Conservation (phyloP, 1,284 basidiomycete species). For the Megacollybia platyphylla region DNA sequence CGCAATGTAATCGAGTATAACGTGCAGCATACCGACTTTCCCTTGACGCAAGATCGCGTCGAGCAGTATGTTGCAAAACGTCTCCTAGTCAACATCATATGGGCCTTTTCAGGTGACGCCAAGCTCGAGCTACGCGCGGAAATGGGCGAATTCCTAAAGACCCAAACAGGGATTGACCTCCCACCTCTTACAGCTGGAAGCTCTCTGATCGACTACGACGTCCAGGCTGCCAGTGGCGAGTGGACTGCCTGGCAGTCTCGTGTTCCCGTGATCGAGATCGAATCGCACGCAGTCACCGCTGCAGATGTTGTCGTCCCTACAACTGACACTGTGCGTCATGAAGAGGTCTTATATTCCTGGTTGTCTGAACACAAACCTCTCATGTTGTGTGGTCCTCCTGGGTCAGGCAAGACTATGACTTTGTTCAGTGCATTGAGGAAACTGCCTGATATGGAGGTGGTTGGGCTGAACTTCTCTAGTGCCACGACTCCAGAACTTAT, state of each 20-base stretch:
- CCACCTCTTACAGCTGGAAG: conserved; percentile 65
- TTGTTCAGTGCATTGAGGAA: conserved; percentile 98
- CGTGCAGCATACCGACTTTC: conserved; percentile 90
- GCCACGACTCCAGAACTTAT: conserved; percentile 97
- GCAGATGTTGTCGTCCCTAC: conserved; percentile 97
- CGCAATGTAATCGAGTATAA: conserved; percentile 96
- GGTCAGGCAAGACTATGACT: conserved; percentile 99
- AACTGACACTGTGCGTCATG: conserved; percentile 96
- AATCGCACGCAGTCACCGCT: conserved; percentile 90
- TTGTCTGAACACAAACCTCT: conserved; percentile 97
- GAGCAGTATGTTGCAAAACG: conserved; percentile 88
- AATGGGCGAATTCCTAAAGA: conserved; percentile 82
- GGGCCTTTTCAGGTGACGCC: conserved; percentile 97
- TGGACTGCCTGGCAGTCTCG: conserved; percentile 89
- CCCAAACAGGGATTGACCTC: conserved; percentile 82
- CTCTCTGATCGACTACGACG: conserved; percentile 93
- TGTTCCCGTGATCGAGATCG: conserved; percentile 94
- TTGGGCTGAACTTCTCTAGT: conserved; percentile 98
- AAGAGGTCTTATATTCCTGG: conserved; percentile 98
- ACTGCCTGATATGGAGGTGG: conserved; percentile 96
- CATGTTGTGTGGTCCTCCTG: conserved; percentile 97
- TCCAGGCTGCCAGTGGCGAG: conserved; percentile 75
- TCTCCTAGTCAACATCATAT: conserved; percentile 87
- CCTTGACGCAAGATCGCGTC: conserved; percentile 70
- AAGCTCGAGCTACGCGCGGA: conserved; percentile 82